Evolutionary conservation across 2,329 filamentous ascomycete genomes (phyloP), one percentile per base, ranked within the genome.

Genomic region (Pleomassaria siparia): DNA sequence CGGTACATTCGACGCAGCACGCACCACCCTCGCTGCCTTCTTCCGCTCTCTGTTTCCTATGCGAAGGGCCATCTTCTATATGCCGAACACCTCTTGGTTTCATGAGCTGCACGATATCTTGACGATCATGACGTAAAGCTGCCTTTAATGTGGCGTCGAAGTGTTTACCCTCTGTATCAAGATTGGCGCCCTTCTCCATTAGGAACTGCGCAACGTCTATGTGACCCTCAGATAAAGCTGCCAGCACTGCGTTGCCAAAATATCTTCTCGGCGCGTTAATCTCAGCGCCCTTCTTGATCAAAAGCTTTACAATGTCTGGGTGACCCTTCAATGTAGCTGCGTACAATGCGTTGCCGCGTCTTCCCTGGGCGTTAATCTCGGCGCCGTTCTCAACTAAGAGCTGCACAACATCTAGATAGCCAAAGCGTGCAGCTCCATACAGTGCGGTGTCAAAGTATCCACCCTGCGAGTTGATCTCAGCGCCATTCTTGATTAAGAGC

Each of bases 321-420:
- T 62, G 41, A 28, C 58, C 58, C 44, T n/a, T 4, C 25, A 10
- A 10, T 45, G 53, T 54, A 49, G 64, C 62, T 39, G 49, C 47
- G 15, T 60, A 51, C 2, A 65, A 53, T 50, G 56, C 55, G 50
- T 53, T 52, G 44, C 49, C 40, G 42, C 50, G 51, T 8, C 33
- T 12, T 37, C 50, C 46, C 35, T 54, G 44, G 11, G 45, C 40
- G 36, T 60, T 57, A 24, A 57, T 16, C 12, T 72, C 20, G 36
- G 36, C 36, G 20, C 24, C 39, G 10, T 20, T 11, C 16, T 41
- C 39, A n/a, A 43, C 24, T n/a, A 43, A 15, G 13, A 22, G n/a
- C 26, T 21, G n/a, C 5, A 20, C 25, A 10, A 42, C 16, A 7
- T 42, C 24, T n/a, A 29, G 2, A 11, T 42, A 16, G 15, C 40